Evolutionary conservation across 441 rosid species (phyloP), one percentile per base, ranked within the genome.

Genomic region (Adansonia gregorii): DNA sequence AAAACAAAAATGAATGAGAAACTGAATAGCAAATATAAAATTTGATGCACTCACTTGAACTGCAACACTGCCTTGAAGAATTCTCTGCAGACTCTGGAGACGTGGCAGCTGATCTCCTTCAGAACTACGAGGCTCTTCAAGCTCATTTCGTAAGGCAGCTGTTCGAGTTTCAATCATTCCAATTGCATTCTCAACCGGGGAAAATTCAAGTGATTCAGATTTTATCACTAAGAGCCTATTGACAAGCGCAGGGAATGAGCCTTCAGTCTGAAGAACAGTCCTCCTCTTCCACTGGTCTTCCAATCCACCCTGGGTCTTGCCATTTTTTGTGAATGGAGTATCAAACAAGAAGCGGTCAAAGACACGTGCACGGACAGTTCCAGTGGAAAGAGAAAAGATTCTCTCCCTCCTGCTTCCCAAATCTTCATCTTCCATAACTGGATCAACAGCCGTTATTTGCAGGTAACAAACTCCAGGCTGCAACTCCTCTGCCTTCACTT

Each of bases 251-350:
- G 99, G 99, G 85, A 96, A 96, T 52, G 99, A 96, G 77, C 96
- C 99, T 67, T 93, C 96, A 0, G 97, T 94, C 85, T 94, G 92
- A 74, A 96, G 90, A 77, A 96, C 98, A 8, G 97, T 91, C 71
- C 99, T 86, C 88, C 99, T 90, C 88, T 96, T 96, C 99, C 99
- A 96, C 63, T 96, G 99, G 79, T 96, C 99, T 90, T 96, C 99
- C 79, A 96, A 76, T 22, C 99, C 98, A 67, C 99, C 99, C 80
- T 96, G 99, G 27, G 93, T 94, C 91, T 93, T 96, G n/a, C 99
- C 99, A 78, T 96, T 94, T 80, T 96, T 96, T 0, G 98, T 96
- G 81, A 96, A 96, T 8, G 99, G 99, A 24, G 99, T 96, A 80
- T 96, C 99, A 79, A 96, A 96, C 89, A 96, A 84, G 86, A 96